These are phyloP conservation scores for Deinandra increscens DNA, from an alignment of 129 eudicot genomes.

Conservation along the genomic window DNA sequence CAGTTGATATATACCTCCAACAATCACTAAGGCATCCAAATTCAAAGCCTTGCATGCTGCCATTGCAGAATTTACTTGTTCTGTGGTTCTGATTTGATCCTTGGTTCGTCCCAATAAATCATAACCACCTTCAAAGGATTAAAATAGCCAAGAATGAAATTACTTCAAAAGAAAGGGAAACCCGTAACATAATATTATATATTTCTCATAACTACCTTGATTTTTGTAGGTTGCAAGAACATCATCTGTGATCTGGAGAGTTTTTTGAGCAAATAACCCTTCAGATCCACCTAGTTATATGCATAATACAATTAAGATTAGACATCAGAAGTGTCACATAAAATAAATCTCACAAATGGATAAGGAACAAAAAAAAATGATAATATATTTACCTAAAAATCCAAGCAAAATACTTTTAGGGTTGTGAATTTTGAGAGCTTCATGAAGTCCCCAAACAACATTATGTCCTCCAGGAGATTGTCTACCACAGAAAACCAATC, in stretches of 20 bases:
- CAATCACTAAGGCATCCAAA: constrained; percentile 82
- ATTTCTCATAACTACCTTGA: constrained; percentile 57
- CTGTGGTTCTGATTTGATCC: constrained; percentile 97
- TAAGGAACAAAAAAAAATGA: neutral
- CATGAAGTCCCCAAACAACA: constrained; percentile 94
- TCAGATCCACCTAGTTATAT: constrained; percentile 86
- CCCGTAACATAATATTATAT: neutral
- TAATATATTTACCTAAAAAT: constrained; percentile 58
- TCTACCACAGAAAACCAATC: constrained; percentile 92
- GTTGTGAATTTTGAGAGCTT: constrained; percentile 89
- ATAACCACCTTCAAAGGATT: constrained; percentile 73
- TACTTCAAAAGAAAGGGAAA: neutral
- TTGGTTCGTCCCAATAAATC: constrained; percentile 95
- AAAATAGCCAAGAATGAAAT: constrained; percentile 1
- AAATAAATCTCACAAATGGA: constrained; percentile 4
- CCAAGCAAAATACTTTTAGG: constrained; percentile 76
- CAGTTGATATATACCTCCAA: constrained; percentile 64
- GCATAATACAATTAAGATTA: constrained; percentile 15
- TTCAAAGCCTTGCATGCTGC: constrained; percentile 86
- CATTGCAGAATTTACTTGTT: constrained; percentile 92
- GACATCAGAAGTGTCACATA: neutral
- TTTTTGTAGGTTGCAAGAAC: constrained; percentile 89
- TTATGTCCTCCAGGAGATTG: constrained; percentile 99
- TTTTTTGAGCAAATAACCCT: constrained; percentile 90
- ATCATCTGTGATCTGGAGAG: constrained; percentile 85